Evolutionary conservation across 2,329 filamentous ascomycete genomes (phyloP).

Genomic region (Apiospora rasikravindrae): DNA sequence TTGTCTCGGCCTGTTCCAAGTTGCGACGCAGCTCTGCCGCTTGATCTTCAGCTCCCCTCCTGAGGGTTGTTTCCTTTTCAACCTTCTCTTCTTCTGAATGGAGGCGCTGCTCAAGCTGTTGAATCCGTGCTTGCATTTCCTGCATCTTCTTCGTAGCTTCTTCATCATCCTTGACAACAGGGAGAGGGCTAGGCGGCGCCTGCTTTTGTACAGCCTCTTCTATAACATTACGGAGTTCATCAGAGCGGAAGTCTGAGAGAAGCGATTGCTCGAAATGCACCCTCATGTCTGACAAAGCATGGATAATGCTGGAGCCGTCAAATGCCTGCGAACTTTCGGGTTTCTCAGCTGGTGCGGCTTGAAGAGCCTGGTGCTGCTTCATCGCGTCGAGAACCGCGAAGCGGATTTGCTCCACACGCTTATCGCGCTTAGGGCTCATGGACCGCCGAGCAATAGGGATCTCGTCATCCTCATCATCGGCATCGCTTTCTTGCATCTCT

Average conservation of each 20-base stretch:
- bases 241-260: conserved; percentile 50
- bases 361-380: conserved; percentile 54
- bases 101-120: conserved; percentile 39
- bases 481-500: conserved; percentile 82
- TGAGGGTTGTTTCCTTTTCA: conserved; percentile 54
- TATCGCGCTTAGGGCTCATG: conserved; percentile 78
- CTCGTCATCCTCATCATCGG: conserved; percentile 91
- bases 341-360: conserved; percentile 35
- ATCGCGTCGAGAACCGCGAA: conserved; percentile 76
- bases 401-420: conserved; percentile 82
- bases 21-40: conserved; percentile 59
- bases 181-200: conserved; percentile 55
- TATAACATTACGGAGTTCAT: conserved; percentile 66
- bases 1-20: conserved; percentile 62
- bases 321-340: conserved; percentile 37
- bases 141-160: conserved; percentile 59
- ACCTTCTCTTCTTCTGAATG: conserved; percentile 47
- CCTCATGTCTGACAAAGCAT: conserved; percentile 70
- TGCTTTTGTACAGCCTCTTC: conserved; percentile 66
- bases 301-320: conserved; percentile 59
- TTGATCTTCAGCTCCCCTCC: conserved; percentile 59
- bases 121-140: conserved; percentile 64
- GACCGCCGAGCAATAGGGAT: conserved; percentile 65
- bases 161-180: conserved; percentile 52
- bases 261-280: conserved; percentile 55